Conservation (phyloP, 2,329 filamentous ascomycete species). For the Fusarium tanahbumbuense region DNA sequence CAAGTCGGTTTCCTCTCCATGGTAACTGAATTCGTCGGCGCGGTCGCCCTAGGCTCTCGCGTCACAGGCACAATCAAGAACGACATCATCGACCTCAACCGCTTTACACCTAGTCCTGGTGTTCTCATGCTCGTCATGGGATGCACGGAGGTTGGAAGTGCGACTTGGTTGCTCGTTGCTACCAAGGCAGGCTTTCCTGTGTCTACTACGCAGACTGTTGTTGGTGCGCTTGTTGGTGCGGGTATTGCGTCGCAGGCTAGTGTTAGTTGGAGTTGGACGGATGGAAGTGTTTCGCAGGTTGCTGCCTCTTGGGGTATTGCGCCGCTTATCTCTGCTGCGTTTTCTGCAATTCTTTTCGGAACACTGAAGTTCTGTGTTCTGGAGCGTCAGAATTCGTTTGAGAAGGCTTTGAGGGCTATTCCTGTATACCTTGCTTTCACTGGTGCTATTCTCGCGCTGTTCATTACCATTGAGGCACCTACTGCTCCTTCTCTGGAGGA, state of each 20-base stretch:
- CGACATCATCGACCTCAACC: background rate
- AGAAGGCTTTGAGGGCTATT: background rate
- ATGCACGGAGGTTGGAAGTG: rapidly evolving
- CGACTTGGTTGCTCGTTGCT: background rate
- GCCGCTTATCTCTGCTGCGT: background rate
- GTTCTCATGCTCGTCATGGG: background rate
- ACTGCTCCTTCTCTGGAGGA: background rate
- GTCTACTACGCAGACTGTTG: background rate
- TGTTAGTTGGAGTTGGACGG: background rate
- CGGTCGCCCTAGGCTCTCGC: background rate
- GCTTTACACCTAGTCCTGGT: background rate
- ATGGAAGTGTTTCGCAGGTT: background rate
- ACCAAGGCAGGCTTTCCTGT: background rate
- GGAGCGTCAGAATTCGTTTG: background rate
- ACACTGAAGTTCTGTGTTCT: background rate
- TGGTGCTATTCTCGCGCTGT: background rate
- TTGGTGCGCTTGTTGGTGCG: background rate
- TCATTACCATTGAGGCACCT: background rate
- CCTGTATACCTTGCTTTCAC: background rate
- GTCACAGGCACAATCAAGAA: background rate
- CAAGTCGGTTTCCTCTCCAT: background rate
- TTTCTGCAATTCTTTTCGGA: background rate
- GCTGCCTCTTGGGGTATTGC: background rate
- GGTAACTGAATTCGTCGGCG: background rate
- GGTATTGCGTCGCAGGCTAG: background rate